These are phyloP conservation scores for Lentinula boryana DNA, from an alignment of 768 basidiomycete species.

Conservation along the genomic window DNA sequence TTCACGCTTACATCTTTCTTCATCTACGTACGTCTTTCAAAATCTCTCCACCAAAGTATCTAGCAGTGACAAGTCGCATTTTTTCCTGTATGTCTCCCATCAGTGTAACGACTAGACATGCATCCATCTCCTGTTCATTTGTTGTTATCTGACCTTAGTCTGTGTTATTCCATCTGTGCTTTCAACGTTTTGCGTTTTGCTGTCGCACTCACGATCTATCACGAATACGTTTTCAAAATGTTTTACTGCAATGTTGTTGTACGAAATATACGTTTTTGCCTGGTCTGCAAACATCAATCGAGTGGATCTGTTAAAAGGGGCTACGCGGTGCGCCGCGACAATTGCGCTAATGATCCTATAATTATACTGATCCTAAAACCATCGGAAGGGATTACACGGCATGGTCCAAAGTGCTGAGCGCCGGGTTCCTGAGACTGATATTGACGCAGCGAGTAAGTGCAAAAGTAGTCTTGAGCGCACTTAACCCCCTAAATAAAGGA, in stretches of 20 bases:
- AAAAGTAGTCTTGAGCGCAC: too few relatives aligned
- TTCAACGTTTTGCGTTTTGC: conserved; percentile 11
- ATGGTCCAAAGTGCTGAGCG: too few relatives aligned
- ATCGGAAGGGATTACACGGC: not conserved
- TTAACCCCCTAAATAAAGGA: not conserved
- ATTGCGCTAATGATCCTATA: not conserved
- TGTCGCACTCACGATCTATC: conserved; percentile 20
- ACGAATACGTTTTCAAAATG: conserved; percentile 9
- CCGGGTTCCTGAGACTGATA: not conserved
- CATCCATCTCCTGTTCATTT: conserved; percentile 30
- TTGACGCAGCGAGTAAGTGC: too few relatives aligned
- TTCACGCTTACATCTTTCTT: not conserved
- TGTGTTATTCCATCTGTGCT: conserved; percentile 23
- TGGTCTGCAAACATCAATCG: conserved; percentile 4
- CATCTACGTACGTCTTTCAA: conserved; percentile 2
- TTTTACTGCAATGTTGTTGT: conserved; percentile 12
- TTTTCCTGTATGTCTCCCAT: conserved; percentile 19
- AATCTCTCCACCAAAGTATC: conserved; percentile 8
- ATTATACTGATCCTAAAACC: not conserved
- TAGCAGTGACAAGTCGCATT: conserved; percentile 9
- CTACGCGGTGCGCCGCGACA: not conserved
- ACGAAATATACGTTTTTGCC: conserved; percentile 14
- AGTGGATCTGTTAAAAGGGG: not conserved
- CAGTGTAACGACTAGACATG: conserved; percentile 75
- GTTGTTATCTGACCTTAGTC: conserved; percentile 17